Conservation (phyloP, 352 stramenopile genomes). For the Globisporangium cystogenes region DNA sequence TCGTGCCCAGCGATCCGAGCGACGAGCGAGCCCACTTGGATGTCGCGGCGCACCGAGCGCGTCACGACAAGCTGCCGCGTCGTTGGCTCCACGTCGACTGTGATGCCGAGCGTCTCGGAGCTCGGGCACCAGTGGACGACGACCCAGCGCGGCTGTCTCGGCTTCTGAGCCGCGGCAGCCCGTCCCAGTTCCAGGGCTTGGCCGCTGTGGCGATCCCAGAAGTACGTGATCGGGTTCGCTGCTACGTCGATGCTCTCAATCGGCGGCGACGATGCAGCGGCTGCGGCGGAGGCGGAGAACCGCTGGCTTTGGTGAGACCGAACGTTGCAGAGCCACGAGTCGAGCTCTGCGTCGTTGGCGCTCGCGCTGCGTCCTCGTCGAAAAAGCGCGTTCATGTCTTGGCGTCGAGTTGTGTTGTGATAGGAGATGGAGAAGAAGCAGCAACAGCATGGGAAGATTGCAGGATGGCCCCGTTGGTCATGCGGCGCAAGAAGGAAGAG, state of each 20-base stretch:
- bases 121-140: conserved; percentile 5
- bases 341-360: conserved; percentile 3
- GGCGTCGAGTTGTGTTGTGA: background rate
- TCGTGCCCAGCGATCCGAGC: background rate
- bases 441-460: background rate
- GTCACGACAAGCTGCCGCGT: conserved; percentile 10
- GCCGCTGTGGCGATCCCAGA: conserved; percentile 2
- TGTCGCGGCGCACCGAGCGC: conserved; percentile 1
- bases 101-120: conserved; percentile 8
- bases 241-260: background rate
- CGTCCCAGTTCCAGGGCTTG: conserved; percentile 5
- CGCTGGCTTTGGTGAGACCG: background rate
- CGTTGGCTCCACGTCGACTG: conserved; percentile 7
- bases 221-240: conserved; percentile 4
- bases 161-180: background rate
- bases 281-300: background rate
- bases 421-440: too few relatives aligned
- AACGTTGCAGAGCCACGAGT: conserved; percentile 8
- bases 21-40: conserved; percentile 1
- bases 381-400: background rate
- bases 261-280: background rate
- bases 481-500: too few relatives aligned
- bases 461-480: too few relatives aligned
- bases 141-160: too few relatives aligned
- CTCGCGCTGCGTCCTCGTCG: background rate